Evolutionary conservation across 2,329 filamentous ascomycete genomes (phyloP).

Genomic region (Aspergillus awamori): DNA sequence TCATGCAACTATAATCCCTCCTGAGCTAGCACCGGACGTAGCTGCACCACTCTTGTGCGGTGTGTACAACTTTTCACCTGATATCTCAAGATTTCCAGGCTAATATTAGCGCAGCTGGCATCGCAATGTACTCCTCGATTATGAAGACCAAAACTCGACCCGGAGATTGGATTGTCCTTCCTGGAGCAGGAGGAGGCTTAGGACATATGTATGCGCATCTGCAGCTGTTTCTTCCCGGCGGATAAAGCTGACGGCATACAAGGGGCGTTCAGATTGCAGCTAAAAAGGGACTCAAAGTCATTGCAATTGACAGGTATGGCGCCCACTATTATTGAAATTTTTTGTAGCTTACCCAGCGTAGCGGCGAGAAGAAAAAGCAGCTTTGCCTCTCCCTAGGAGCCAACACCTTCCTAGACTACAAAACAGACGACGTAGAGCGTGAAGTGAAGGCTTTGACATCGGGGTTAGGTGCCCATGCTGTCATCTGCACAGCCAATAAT

Average conservation of each 20-base stretch:
- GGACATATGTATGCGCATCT: slow-evolving; percentile 41
- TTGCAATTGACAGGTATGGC: slow-evolving; percentile 41
- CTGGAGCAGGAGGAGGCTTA: slow-evolving; percentile 42
- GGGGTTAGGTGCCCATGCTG: slow-evolving; percentile 49
- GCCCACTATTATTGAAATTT: background rate
- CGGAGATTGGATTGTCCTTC: slow-evolving; percentile 41
- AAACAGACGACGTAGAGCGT: slow-evolving; percentile 41
- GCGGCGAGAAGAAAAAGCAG: slow-evolving; percentile 38
- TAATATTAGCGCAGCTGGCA: slow-evolving; percentile 31
- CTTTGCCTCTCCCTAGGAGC: slow-evolving; percentile 40
- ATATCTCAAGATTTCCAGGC: background rate
- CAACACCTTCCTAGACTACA: slow-evolving; percentile 39
- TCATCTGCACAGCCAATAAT: slow-evolving; percentile 52
- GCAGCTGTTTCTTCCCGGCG: background rate
- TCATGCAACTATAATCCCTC: slow-evolving; percentile 41
- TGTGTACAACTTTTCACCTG: slow-evolving; percentile 19
- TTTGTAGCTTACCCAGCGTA: slow-evolving; percentile 9
- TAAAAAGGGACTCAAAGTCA: slow-evolving; percentile 40
- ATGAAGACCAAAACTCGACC: slow-evolving; percentile 39
- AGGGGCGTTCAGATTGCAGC: slow-evolving; percentile 44
- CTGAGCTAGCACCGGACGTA: slow-evolving; percentile 33
- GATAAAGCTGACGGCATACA: background rate
- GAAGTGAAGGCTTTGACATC: slow-evolving; percentile 45
- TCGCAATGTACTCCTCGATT: slow-evolving; percentile 45
- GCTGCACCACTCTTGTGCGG: slow-evolving; percentile 43